Base-by-base conservation (phyloP, 192 early-diverging fungal genomes). In the Geranomyces michiganensis region DNA sequence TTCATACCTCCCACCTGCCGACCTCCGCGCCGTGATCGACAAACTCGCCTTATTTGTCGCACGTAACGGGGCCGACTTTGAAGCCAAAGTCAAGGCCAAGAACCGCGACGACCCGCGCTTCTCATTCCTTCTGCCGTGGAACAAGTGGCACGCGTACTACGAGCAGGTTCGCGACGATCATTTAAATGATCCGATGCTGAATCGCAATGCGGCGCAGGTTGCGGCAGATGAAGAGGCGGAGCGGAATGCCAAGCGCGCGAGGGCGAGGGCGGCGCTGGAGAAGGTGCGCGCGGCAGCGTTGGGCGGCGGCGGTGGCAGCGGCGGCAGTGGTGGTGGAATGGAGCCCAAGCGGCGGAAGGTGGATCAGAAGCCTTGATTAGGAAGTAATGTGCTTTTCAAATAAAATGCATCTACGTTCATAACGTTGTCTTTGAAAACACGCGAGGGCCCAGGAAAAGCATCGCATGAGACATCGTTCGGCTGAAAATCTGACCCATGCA, bases 111-210 rank as follows among this genome's bases (percentile, higher is more conserved):
- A 85, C 61, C 78, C 83, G 3, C 74, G 76, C 29, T 85, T 85
- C 62, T 71, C 67, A n/a, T 86, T 86, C 60, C 55, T 86, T 26
- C 58, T 72, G 10, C 84, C 84, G 21, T 85, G 81, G 81, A 82
- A 85, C 62, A 47, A 62, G 13, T 75, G 48, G 51, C 68, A 86
- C 71, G 51, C 72, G n/a, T 77, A 86, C 56, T 86, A 85, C 31
- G 1, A 8, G 17, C 21, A 17, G 17, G 41, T 64, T 2, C 32
- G 62, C 3, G 62, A 64, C 14, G 41, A 64, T 19, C 17, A n/a
- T 64, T 36, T 64, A 6, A 29, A 21, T 26, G 33, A 41, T n/a
- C 62, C 62, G 22, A n/a, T 29, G 17, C 22, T 30, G 21, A 45
- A n/a, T 41, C 17, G 17, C 21, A 21, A 64, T 21, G 3, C 62